Evolutionary conservation across 805 yeast species (phyloP).

Genomic region (Cyberlindnera maclurae): DNA sequence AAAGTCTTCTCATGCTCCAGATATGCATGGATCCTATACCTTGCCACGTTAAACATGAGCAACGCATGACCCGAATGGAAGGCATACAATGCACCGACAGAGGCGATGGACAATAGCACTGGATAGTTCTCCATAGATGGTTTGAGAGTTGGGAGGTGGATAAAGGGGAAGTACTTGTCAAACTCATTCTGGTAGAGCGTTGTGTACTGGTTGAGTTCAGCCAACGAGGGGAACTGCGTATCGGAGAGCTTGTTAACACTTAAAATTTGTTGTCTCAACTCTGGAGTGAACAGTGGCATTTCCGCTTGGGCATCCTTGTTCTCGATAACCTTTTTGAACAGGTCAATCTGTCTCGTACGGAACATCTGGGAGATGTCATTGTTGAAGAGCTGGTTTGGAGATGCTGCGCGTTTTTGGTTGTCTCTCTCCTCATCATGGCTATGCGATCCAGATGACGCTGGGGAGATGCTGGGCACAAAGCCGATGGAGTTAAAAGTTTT

Average conservation of each 20-base stretch:
- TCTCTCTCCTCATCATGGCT: background rate
- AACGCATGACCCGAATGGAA: constrained; percentile 75
- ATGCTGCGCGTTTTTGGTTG: background rate
- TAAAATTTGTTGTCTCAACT: constrained; percentile 48
- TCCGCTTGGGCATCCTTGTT: constrained; percentile 10
- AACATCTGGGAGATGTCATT: constrained; percentile 54
- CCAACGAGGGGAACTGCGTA: constrained; percentile 63
- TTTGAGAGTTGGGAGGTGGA: constrained; percentile 60
- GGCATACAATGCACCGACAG: constrained; percentile 83
- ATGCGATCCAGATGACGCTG: constrained; percentile 12
- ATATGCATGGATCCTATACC: constrained; percentile 57
- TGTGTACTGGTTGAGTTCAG: constrained; percentile 71
- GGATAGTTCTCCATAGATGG: constrained; percentile 52
- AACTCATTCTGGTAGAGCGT: constrained; percentile 71
- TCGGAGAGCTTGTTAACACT: constrained; percentile 44
- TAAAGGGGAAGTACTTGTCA: constrained; percentile 76
- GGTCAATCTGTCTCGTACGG: constrained; percentile 58
- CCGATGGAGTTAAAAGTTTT: constrained; percentile 50
- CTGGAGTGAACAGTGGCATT: constrained; percentile 38
- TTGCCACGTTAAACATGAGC: constrained; percentile 58
- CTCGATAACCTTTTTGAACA: constrained; percentile 41
- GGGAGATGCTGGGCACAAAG: constrained; percentile 28
- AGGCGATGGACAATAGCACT: constrained; percentile 69
- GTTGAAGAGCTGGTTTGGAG: constrained; percentile 25
- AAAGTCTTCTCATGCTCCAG: constrained; percentile 38